Evolutionary conservation across 805 yeast species (phyloP), one percentile per base, ranked within the genome.

Genomic region (Cyberlindnera suaveolens): DNA sequence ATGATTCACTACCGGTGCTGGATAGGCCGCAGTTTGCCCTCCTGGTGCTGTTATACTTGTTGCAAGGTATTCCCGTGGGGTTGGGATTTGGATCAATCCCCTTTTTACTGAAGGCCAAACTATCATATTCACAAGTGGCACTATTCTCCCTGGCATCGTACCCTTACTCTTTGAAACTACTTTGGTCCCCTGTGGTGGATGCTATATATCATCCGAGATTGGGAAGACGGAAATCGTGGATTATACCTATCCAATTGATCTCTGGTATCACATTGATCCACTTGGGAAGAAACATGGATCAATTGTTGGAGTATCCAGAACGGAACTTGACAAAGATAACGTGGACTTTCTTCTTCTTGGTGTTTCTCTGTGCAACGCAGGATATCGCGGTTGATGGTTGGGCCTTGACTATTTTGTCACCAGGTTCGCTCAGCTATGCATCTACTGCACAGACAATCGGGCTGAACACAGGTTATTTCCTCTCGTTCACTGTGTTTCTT

Each of bases 321-420:
- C 52, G 62, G 26, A 69, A 80, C 50, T 65, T 88, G 45, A 56
- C 66, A 13, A 58, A 64, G 3, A 75, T 93, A 47, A 87, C 98
- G 0, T 52, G 69, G 39, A 72, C 78, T 44, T 93, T 93, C 64
- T 85, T 90, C 54, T 50, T 78, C 18, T 67, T 93, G 46, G 93
- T 93, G 29, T 77, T 91, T 45, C 71, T 90, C 46, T 90, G 97
- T 66, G 97, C 98, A 1, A 91, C 99, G 0, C 99, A 93, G 63
- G 99, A 93, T 61, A 93, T 93, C 43, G 98, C 99, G 0, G 99
- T 93, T 18, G 99, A 93, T 66, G 98, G 99, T 10, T 93, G 99
- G 99, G 97, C 98, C 0, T 67, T 93, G 57, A 93, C 96, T 1
- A 79, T 91, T 33, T 69, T 93, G 41, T 79, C 90, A 15, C 80